A percentile compares a stretch with the other conserved stretches of the same genome.
phyloP scores from a whole-genome alignment of 305 asterid species.

The Solanum hybrid region DNA sequence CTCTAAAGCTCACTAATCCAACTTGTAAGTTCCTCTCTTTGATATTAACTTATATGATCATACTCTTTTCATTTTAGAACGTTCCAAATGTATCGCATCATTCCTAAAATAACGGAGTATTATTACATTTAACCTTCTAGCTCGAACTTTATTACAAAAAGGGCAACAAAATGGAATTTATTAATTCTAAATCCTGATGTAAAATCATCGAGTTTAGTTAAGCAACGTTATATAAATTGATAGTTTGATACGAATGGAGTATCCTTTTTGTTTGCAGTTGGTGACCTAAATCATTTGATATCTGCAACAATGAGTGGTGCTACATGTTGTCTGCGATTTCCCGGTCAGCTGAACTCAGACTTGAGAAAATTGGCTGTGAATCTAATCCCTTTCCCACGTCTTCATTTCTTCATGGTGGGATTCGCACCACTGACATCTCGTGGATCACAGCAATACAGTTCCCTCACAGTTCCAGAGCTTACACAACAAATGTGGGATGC shows the following conservation, averaged over 20 bases:
- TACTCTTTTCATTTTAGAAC: background rate
- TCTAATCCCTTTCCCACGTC: conserved; percentile 12
- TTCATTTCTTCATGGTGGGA: conserved; percentile 19
- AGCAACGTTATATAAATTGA: too few relatives aligned
- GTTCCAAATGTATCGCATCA: background rate
- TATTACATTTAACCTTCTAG: background rate
- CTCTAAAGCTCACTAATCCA: conserved; percentile 9
- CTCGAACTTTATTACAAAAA: background rate
- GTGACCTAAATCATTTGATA: conserved; percentile 15
- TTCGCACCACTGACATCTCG: conserved; percentile 14
- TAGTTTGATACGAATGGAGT: background rate
- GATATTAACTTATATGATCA: background rate
- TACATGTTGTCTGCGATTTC: conserved; percentile 13
- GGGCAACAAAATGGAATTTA: background rate
- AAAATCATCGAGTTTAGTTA: too few relatives aligned
- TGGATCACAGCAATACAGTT: conserved; percentile 11
- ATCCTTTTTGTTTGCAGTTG: conserved; percentile 3
- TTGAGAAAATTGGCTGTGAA: conserved; percentile 7
- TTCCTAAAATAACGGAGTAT: background rate
- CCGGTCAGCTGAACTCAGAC: conserved; percentile 16
- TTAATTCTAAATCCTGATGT: background rate
- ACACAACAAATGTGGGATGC: conserved; percentile 16
- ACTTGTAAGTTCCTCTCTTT: background rate
- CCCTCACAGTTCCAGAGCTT: conserved; percentile 14
- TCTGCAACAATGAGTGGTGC: conserved; percentile 17